Evolutionary conservation across 208 protist species (phyloP).

Genomic region (Trypanosomatidae sp.): DNA sequence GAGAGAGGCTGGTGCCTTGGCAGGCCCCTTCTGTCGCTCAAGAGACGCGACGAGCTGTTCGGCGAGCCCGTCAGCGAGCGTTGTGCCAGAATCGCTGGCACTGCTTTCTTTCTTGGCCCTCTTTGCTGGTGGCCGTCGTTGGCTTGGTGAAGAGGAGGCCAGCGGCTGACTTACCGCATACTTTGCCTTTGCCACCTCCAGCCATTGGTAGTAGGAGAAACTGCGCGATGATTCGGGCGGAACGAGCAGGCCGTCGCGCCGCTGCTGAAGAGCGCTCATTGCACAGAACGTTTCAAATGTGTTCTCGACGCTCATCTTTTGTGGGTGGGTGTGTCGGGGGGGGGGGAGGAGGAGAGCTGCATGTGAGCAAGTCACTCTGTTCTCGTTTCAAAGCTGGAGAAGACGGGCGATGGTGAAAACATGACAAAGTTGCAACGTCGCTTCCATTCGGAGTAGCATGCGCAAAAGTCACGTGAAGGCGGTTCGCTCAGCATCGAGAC

Average conservation of each 20-base stretch:
- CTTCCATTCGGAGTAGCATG: background rate
- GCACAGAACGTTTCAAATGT: slow-evolving; percentile 49
- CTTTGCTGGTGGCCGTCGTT: background rate
- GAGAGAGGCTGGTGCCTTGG: slow-evolving; percentile 7
- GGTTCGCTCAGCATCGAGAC: background rate
- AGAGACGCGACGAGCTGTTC: slow-evolving; percentile 14
- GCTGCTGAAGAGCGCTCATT: slow-evolving; percentile 33
- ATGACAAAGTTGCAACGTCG: background rate
- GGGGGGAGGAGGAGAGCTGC: too few species aligned
- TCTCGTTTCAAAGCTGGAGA: background rate
- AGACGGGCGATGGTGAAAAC: background rate
- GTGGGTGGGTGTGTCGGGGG: background rate
- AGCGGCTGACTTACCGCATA: background rate
- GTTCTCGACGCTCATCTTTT: slow-evolving; percentile 12
- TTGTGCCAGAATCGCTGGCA: background rate
- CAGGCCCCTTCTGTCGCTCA: background rate
- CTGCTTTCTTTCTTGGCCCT: slow-evolving; percentile 1
- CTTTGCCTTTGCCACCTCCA: slow-evolving; percentile 26
- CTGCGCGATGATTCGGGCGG: slow-evolving; percentile 19
- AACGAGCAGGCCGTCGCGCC: slow-evolving; percentile 22
- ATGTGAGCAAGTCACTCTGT: too few species aligned
- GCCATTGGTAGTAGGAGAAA: slow-evolving; percentile 47
- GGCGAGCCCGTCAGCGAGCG: slow-evolving; percentile 17
- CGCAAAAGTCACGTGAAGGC: background rate
- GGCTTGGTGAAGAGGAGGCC: background rate